These are phyloP conservation scores for Cladosporium colombiae DNA, from an alignment of 2,329 filamentous ascomycete genomes.

Conservation along the genomic window DNA sequence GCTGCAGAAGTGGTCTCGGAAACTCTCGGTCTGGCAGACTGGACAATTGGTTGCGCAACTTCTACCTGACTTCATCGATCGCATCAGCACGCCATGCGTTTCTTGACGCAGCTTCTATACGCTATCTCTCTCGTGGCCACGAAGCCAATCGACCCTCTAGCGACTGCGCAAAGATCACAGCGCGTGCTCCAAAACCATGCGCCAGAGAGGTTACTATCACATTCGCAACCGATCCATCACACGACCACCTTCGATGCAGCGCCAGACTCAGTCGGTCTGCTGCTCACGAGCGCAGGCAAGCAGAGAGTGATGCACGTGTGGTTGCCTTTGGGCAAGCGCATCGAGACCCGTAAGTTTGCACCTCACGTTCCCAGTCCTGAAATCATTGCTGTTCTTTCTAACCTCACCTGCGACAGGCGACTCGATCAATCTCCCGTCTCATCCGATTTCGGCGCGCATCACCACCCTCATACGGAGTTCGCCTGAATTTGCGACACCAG, in stretches of 20 bases:
- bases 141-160: neutral
- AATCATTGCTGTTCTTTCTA: neutral
- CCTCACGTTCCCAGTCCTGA: neutral
- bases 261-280: constrained; percentile 33
- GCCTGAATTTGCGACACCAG: constrained; percentile 25
- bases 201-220: neutral
- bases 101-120: neutral
- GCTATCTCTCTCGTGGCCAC: neutral
- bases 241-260: constrained; percentile 27
- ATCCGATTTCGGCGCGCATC: constrained; percentile 33
- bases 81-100: neutral
- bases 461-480: constrained; percentile 32
- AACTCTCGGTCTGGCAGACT: neutral
- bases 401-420: constrained; percentile 26
- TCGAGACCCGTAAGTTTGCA: constrained; percentile 31
- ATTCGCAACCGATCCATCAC: neutral
- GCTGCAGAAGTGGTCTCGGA: neutral
- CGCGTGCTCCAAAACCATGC: neutral
- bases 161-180: neutral
- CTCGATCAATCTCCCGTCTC: constrained; percentile 31
- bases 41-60: neutral
- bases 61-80: neutral
- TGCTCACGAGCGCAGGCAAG: constrained; percentile 29
- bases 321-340: constrained; percentile 33
- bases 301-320: constrained; percentile 32